Evolutionary conservation across 225 moss, liverwort and hornwort species (phyloP).

Genomic region (Straminergon stramineum): DNA sequence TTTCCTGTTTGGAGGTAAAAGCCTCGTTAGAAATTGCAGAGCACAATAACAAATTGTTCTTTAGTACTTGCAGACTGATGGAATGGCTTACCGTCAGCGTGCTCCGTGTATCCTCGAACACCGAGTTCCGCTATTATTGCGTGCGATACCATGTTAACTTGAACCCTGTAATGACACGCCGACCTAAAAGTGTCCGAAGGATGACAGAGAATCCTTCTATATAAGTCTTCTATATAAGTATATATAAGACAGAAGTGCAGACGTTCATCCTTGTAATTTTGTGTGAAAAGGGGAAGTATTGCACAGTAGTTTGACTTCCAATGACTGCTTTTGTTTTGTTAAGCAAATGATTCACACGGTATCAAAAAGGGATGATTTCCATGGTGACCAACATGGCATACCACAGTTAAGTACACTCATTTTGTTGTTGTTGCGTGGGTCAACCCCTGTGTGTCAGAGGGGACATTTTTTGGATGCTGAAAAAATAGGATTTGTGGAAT

Average conservation of each 20-base stretch:
- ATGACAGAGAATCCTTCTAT: neutral
- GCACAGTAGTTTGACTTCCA: neutral
- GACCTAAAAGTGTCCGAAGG: neutral
- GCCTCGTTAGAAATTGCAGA: neutral
- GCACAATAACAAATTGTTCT: neutral
- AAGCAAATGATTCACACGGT: fast-evolving
- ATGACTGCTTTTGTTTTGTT: neutral
- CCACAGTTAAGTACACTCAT: neutral
- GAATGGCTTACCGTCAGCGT: neutral
- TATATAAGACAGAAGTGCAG: neutral
- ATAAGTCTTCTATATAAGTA: too few species aligned
- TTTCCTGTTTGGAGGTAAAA: neutral
- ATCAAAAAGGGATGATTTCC: neutral
- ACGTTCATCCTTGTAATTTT: neutral
- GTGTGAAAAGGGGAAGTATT: neutral
- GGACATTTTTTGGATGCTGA: too few species aligned
- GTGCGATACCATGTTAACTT: neutral
- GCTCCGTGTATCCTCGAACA: neutral
- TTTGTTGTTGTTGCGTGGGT: too few species aligned
- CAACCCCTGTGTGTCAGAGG: too few species aligned
- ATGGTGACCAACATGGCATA: fast-evolving
- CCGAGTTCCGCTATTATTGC: neutral
- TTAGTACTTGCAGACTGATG: neutral
- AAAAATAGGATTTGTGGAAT: too few species aligned
- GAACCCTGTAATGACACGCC: neutral